phyloP scores from a whole-genome alignment of 768 basidiomycete species.

The Rhizopogon roseolus region DNA sequence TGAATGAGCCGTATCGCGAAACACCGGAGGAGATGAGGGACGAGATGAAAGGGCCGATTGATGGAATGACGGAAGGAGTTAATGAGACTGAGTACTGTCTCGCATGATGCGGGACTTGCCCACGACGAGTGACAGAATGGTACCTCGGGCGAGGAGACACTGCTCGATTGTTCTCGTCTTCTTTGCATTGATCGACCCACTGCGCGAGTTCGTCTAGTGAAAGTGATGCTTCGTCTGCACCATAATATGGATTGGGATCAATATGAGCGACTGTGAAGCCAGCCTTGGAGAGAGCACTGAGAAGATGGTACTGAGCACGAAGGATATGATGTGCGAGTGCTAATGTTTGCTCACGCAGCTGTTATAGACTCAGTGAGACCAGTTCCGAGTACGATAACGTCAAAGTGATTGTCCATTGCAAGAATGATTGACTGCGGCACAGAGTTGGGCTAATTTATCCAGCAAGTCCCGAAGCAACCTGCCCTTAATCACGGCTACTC shows the following conservation, averaged over 20 bases:
- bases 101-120: slow-evolving; percentile 44
- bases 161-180: slow-evolving; percentile 4
- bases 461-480: slow-evolving; percentile 6
- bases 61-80: slow-evolving; percentile 77
- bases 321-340: slow-evolving; percentile 1
- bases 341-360: slow-evolving; percentile 67
- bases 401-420: slow-evolving; percentile 44
- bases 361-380: slow-evolving; percentile 80
- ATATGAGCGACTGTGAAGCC: slow-evolving; percentile 87
- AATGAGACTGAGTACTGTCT: slow-evolving; percentile 85
- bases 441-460: too few species aligned
- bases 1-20: slow-evolving; percentile 87
- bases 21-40: slow-evolving; percentile 80
- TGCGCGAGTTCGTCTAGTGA: slow-evolving; percentile 73
- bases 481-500: slow-evolving; percentile 20
- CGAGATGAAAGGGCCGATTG: slow-evolving; percentile 73
- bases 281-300: slow-evolving; percentile 83
- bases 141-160: slow-evolving; percentile 30
- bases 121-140: slow-evolving; percentile 35
- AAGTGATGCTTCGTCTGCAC: slow-evolving; percentile 75
- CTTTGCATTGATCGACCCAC: slow-evolving; percentile 51
- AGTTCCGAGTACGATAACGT: slow-evolving; percentile 71
- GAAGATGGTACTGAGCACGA: background rate
- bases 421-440: background rate
- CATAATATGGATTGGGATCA: slow-evolving; percentile 83